These are phyloP conservation scores for Penicillium verhagenii DNA, from an alignment of 495 filamentous ascomycete genomes.

Conservation along the genomic window DNA sequence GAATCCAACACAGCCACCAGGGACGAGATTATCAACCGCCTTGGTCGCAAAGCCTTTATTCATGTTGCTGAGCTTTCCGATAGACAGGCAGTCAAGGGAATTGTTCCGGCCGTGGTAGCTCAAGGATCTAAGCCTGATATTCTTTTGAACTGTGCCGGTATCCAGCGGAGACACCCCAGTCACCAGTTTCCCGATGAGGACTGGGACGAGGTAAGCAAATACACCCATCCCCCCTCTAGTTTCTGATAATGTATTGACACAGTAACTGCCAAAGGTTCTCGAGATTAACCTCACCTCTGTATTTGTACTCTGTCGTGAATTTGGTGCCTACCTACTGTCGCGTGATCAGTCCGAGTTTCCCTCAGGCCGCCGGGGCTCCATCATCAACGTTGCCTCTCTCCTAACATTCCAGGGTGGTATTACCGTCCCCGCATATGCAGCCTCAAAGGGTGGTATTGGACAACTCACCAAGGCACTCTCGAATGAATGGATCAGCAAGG, in stretches of 20 bases:
- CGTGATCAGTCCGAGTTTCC: conserved; percentile 51
- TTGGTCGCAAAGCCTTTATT: conserved; percentile 67
- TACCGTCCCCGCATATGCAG: conserved; percentile 88
- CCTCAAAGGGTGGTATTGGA: conserved; percentile 81
- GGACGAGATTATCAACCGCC: conserved; percentile 53
- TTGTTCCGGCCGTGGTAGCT: conserved; percentile 60
- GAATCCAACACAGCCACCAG: conserved; percentile 61
- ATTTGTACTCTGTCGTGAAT: conserved; percentile 79
- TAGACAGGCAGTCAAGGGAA: conserved; percentile 52
- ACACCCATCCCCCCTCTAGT: background rate
- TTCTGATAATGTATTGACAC: background rate
- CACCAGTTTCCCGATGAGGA: conserved; percentile 77
- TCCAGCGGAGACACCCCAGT: conserved; percentile 76
- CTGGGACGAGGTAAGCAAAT: conserved; percentile 63
- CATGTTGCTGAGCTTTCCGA: conserved; percentile 74
- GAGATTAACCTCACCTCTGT: conserved; percentile 82
- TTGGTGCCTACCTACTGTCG: conserved; percentile 78
- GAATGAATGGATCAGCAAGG: conserved; percentile 80
- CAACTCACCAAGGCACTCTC: conserved; percentile 85
- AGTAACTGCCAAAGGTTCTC: conserved; percentile 49
- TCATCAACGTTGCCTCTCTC: conserved; percentile 85
- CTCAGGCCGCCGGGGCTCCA: conserved; percentile 62
- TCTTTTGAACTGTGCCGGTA: conserved; percentile 82
- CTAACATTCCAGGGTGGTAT: conserved; percentile 90
- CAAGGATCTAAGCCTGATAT: conserved; percentile 64